Evolutionary conservation across 2,329 filamentous ascomycete genomes (phyloP).

Genomic region (Colletotrichum sojae): DNA sequence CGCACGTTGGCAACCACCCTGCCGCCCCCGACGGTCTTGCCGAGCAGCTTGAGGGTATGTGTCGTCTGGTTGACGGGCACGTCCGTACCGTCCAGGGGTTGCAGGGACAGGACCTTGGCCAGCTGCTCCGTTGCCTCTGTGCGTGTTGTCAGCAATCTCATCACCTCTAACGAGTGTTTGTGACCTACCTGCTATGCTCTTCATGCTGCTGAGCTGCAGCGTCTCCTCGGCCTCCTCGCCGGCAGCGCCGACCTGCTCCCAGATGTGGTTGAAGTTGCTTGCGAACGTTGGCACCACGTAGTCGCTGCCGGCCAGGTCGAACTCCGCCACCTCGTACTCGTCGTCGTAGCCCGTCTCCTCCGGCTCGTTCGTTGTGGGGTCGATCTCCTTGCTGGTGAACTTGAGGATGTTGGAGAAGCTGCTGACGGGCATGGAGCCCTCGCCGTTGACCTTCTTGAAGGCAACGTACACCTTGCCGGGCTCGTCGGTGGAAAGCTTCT

Average conservation of each 20-base stretch:
- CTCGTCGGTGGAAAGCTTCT: conserved; percentile 85
- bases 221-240: conserved; percentile 95
- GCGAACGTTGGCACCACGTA: conserved; percentile 95
- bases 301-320: conserved; percentile 91
- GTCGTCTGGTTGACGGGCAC: conserved; percentile 90
- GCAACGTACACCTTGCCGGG: conserved; percentile 96
- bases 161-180: not conserved
- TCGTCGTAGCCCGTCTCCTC: conserved; percentile 96
- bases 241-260: conserved; percentile 91
- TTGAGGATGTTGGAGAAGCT: conserved; percentile 94
- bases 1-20: conserved; percentile 88
- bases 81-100: conserved; percentile 94
- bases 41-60: conserved; percentile 94
- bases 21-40: conserved; percentile 93
- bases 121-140: conserved; percentile 94
- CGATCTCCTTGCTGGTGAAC: conserved; percentile 98
- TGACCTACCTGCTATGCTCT: conserved; percentile 90
- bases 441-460: conserved; percentile 86
- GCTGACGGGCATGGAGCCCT: conserved; percentile 81
- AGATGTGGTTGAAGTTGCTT: conserved; percentile 94
- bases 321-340: conserved; percentile 96
- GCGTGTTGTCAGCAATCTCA: conserved; percentile 39
- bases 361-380: conserved; percentile 91
- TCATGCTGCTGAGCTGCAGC: conserved; percentile 86
- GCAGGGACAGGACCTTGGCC: conserved; percentile 86